Evolutionary conservation across 371 early-diverging fungal species (phyloP).

Genomic region (Rhizopus delemar): DNA sequence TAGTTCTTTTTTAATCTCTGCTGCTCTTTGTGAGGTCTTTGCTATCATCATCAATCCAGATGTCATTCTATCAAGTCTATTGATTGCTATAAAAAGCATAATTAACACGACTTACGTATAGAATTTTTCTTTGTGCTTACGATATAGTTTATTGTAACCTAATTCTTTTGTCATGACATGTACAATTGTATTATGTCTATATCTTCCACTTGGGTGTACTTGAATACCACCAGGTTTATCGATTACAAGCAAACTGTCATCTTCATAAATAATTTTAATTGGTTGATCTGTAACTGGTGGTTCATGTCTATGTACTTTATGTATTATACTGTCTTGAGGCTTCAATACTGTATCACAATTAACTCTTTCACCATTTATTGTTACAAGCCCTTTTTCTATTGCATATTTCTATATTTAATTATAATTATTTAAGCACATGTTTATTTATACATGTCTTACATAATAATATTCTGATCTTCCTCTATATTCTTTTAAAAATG

Average conservation of each 20-base stretch:
- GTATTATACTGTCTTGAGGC: slow-evolving; percentile 77
- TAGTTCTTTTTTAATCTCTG: slow-evolving; percentile 66
- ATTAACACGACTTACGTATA: no score
- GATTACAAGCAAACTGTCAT: slow-evolving; percentile 74
- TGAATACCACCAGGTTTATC: slow-evolving; percentile 92
- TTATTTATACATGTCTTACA: slow-evolving; percentile 40
- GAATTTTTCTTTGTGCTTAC: slow-evolving; percentile 51
- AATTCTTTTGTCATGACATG: slow-evolving; percentile 75
- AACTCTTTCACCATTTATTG: slow-evolving; percentile 68
- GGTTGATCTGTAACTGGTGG: slow-evolving; percentile 79
- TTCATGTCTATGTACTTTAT: slow-evolving; percentile 92
- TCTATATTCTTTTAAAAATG: slow-evolving; percentile 84
- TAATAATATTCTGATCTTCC: slow-evolving; percentile 84
- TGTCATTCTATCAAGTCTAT: slow-evolving; percentile 91
- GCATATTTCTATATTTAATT: slow-evolving; percentile 60
- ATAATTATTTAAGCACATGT: not conserved
- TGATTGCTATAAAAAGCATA: slow-evolving; percentile 55
- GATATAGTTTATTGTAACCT: slow-evolving; percentile 63
- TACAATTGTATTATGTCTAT: slow-evolving; percentile 80
- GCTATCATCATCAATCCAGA: slow-evolving; percentile 89
- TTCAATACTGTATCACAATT: slow-evolving; percentile 54
- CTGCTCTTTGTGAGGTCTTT: slow-evolving; percentile 60
- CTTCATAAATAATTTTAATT: slow-evolving; percentile 63
- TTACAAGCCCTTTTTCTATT: slow-evolving; percentile 77
- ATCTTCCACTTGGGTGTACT: slow-evolving; percentile 81